Conservation (phyloP, 108 stramenopile species). For the Skeletonema tropicum region DNA sequence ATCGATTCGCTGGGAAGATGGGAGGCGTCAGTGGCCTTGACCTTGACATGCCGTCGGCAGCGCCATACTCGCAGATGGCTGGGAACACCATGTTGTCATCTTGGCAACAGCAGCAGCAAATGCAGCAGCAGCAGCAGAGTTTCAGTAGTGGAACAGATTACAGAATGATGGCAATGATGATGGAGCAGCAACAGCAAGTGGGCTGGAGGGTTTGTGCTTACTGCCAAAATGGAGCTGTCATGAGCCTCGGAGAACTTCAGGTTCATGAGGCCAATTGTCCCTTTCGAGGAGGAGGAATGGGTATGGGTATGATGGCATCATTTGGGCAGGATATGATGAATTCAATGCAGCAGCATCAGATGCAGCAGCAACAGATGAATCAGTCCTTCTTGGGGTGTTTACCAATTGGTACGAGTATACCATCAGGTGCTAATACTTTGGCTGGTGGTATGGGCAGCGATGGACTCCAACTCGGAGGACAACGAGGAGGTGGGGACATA, state of each 20-base stretch:
- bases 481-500: not conserved
- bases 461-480: not conserved
- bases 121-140: not conserved
- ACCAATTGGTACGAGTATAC: constrained; percentile 3
- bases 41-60: not conserved
- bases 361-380: constrained; percentile 3
- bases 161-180: constrained; percentile 5
- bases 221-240: constrained; percentile 23
- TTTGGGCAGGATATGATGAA: not conserved
- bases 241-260: constrained; percentile 10
- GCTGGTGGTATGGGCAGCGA: not conserved
- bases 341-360: not conserved
- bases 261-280: constrained; percentile 10
- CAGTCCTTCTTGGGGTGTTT: not conserved
- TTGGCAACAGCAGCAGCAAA: constrained; percentile 24
- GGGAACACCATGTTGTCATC: constrained; percentile 2
- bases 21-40: constrained; percentile 6
- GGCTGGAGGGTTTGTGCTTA: constrained; percentile 20
- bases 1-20: constrained; percentile 33
- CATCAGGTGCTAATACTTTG: not conserved
- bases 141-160: not conserved
- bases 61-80: not conserved
- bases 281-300: not conserved
- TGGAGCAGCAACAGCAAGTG: constrained; percentile 7
- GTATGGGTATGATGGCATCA: not conserved